Evolutionary conservation across 2,329 filamentous ascomycete genomes (phyloP).

Genomic region (Byssoonygena ceratinophila): DNA sequence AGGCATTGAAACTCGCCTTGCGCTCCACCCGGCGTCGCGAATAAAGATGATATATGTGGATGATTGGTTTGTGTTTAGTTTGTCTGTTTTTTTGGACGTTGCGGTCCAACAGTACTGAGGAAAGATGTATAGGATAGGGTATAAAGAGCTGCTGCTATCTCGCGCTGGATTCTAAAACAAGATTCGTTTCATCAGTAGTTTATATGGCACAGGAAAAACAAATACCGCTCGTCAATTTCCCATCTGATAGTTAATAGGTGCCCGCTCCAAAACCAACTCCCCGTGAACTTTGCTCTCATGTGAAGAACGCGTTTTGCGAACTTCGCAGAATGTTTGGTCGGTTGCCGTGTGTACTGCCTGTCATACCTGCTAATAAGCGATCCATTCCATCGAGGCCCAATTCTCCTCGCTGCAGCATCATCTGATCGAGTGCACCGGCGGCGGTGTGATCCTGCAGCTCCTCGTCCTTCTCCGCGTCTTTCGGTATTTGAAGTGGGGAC

Average conservation of each 20-base stretch:
- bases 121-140: too few species aligned
- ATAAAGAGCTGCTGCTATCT: too few species aligned
- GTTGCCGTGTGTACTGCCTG: slow-evolving; percentile 17
- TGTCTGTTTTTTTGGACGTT: neutral
- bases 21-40: slow-evolving; percentile 31
- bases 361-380: slow-evolving; percentile 37
- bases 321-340: slow-evolving; percentile 27
- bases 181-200: too few species aligned
- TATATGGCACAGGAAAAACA: too few species aligned
- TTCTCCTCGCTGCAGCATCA: slow-evolving; percentile 34
- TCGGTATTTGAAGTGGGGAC: slow-evolving; percentile 23
- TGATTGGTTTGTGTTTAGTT: neutral
- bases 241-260: neutral
- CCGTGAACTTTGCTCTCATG: neutral
- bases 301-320: slow-evolving; percentile 23
- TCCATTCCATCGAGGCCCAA: slow-evolving; percentile 41
- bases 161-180: too few species aligned
- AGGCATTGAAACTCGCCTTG: slow-evolving; percentile 29
- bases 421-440: slow-evolving; percentile 28
- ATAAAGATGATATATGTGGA: neutral
- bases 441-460: slow-evolving; percentile 7
- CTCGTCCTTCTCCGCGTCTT: slow-evolving; percentile 14
- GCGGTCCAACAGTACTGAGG: too few species aligned
- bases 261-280: neutral
- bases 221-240: too few species aligned